A percentile compares a stretch with the other conserved stretches of the same genome.
These are phyloP conservation scores for Saccharomyces hybrid DNA, from an alignment of 1,139 yeast genomes.

Conservation along the genomic window DNA sequence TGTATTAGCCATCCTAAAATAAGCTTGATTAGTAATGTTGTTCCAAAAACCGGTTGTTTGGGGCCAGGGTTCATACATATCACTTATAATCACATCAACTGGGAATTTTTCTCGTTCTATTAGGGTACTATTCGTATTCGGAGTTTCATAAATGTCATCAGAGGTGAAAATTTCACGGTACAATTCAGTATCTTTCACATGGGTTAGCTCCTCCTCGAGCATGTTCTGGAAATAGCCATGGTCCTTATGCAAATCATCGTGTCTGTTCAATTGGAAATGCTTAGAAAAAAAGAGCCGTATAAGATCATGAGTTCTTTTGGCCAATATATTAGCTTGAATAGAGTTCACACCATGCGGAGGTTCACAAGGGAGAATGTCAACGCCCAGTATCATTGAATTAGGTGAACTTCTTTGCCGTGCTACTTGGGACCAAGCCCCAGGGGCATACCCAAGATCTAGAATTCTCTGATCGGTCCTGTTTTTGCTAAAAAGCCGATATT, in stretches of 20 bases:
- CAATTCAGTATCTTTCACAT: conserved; percentile 10
- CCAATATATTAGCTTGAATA: conserved; percentile 79
- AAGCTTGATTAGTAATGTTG: conserved; percentile 73
- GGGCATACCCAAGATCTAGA: conserved; percentile 87
- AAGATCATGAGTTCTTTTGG: conserved; percentile 54
- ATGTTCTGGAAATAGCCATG: conserved; percentile 24
- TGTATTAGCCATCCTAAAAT: conserved; percentile 67
- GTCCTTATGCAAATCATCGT: conserved; percentile 22
- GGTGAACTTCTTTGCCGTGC: conserved; percentile 52
- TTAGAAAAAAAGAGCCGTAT: conserved; percentile 50
- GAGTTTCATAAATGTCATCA: conserved; percentile 4
- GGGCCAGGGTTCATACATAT: conserved; percentile 72
- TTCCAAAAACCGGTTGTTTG: conserved; percentile 59
- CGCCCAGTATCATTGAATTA: conserved; percentile 68
- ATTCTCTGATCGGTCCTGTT: conserved; percentile 40
- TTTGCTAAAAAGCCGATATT: conserved; percentile 49
- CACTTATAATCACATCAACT: conserved; percentile 72
- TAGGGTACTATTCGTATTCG: neutral
- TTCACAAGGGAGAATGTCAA: conserved; percentile 67
- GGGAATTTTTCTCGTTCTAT: conserved; percentile 28
- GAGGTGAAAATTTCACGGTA: conserved; percentile 14
- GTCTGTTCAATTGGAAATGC: conserved; percentile 29
- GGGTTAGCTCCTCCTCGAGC: conserved; percentile 11
- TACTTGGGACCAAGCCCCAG: conserved; percentile 93
- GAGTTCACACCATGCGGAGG: conserved; percentile 78